Evolutionary conservation across 2,329 filamentous ascomycete species (phyloP).

Genomic region (Cercospora sp.): DNA sequence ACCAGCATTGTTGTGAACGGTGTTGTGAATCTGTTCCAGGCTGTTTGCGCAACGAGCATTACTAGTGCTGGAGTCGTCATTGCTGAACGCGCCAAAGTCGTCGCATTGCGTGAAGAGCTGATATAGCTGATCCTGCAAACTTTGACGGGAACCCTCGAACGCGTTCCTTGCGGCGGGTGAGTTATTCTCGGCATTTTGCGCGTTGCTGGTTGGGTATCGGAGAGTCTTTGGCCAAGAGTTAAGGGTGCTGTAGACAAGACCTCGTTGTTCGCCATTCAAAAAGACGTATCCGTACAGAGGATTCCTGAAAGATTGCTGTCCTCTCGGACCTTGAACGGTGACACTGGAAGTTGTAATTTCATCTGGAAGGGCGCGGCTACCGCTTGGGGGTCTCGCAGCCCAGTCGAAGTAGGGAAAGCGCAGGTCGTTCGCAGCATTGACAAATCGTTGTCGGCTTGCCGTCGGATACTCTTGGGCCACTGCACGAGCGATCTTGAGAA

Average conservation of each 20-base stretch:
- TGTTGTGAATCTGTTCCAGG: slow-evolving; percentile 34
- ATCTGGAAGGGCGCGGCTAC: slow-evolving; percentile 22
- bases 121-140: slow-evolving; percentile 32
- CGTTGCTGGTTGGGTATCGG: slow-evolving; percentile 31
- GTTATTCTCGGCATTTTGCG: slow-evolving; percentile 22
- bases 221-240: slow-evolving; percentile 28
- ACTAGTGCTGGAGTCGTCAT: slow-evolving; percentile 26
- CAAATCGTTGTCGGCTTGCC: slow-evolving; percentile 17
- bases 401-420: slow-evolving; percentile 37
- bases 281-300: slow-evolving; percentile 36
- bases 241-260: slow-evolving; percentile 28
- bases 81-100: slow-evolving; percentile 31
- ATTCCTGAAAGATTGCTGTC: slow-evolving; percentile 28
- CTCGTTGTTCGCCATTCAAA: slow-evolving; percentile 16
- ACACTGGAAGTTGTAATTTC: slow-evolving; percentile 28
- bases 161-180: slow-evolving; percentile 20
- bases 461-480: slow-evolving; percentile 26
- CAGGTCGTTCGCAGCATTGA: slow-evolving; percentile 26
- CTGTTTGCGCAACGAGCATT: slow-evolving; percentile 30
- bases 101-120: slow-evolving; percentile 30
- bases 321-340: slow-evolving; percentile 29
- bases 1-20: slow-evolving; percentile 30
- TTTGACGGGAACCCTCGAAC: slow-evolving; percentile 24
- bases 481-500: slow-evolving; percentile 25
- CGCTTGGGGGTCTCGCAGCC: slow-evolving; percentile 23